These are phyloP conservation scores for Moricandia arvensis DNA, from an alignment of 345 rosid genomes.

Conservation along the genomic window DNA sequence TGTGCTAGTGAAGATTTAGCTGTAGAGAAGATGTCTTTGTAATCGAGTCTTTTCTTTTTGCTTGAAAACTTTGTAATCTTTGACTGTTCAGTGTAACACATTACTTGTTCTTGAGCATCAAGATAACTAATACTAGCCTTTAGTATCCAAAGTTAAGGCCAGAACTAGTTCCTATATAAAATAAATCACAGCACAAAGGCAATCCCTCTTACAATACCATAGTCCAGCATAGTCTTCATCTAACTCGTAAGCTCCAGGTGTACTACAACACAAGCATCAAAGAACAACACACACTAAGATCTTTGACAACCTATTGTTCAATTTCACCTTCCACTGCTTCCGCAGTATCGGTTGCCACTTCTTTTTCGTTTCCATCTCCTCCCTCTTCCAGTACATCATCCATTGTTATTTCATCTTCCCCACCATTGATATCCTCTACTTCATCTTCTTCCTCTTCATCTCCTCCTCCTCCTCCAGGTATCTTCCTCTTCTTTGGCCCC, in stretches of 20 bases:
- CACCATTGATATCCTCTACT: constrained; percentile 80
- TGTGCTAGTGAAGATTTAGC: neutral
- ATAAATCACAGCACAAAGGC: constrained; percentile 9
- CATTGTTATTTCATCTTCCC: constrained; percentile 87
- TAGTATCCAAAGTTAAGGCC: neutral
- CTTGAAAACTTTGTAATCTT: neutral
- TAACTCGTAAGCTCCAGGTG: constrained; percentile 11
- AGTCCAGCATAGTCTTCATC: constrained; percentile 5
- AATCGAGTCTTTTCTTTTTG: neutral
- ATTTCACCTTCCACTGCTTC: constrained; percentile 32
- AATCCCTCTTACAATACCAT: constrained; percentile 21
- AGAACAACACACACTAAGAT: constrained; percentile 19
- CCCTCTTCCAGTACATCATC: constrained; percentile 71
- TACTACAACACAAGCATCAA: constrained; percentile 3
- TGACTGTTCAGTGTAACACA: neutral
- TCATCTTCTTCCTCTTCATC: constrained; percentile 94
- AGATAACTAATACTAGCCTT: neutral
- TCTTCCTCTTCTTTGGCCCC: constrained; percentile 89
- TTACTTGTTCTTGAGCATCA: neutral
- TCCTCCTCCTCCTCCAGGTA: constrained; percentile 67
- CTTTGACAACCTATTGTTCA: constrained; percentile 20
- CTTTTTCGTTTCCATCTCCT: constrained; percentile 57
- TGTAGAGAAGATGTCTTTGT: neutral
- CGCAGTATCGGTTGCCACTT: constrained; percentile 38
- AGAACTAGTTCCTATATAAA: neutral